Percentiles rank a stretch among this genome's conserved stretches.
phyloP scores from a whole-genome alignment of 2,329 filamentous ascomycete genomes.

The Nigrospora osmanthi region DNA sequence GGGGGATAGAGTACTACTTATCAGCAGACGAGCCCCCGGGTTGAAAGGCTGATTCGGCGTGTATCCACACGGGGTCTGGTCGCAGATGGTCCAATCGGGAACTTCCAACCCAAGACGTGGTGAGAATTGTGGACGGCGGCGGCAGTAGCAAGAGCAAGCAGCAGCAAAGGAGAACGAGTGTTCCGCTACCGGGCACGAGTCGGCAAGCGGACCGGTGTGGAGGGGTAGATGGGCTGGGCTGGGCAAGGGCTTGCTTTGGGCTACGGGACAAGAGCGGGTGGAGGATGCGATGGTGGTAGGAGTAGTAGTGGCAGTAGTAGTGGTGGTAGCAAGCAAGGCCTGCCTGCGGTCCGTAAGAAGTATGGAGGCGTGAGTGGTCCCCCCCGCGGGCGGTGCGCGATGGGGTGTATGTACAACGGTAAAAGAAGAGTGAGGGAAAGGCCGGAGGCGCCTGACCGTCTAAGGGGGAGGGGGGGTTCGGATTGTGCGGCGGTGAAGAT shows the following conservation, averaged over 20 bases:
- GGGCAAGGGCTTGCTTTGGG: too few relatives aligned
- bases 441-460: too few relatives aligned
- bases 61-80: conserved; percentile 4
- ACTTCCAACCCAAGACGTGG: conserved; percentile 2
- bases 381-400: too few relatives aligned
- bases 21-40: conserved; percentile 1
- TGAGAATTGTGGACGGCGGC: conserved; percentile 1
- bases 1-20: not conserved
- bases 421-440: too few relatives aligned
- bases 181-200: not conserved
- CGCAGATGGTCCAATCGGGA: conserved; percentile 3
- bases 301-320: too few relatives aligned
- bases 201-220: not conserved
- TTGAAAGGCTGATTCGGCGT: conserved; percentile 1
- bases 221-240: not conserved
- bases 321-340: not conserved
- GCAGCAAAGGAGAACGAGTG: not conserved
- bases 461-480: too few relatives aligned
- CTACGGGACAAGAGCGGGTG: too few relatives aligned
- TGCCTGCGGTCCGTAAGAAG: too few relatives aligned
- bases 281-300: not conserved
- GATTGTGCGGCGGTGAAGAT: too few relatives aligned
- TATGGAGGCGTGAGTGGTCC: too few relatives aligned
- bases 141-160: not conserved
- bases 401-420: too few relatives aligned